Conservation (phyloP, 345 rosid genomes). For the Ailanthus altissimus region DNA sequence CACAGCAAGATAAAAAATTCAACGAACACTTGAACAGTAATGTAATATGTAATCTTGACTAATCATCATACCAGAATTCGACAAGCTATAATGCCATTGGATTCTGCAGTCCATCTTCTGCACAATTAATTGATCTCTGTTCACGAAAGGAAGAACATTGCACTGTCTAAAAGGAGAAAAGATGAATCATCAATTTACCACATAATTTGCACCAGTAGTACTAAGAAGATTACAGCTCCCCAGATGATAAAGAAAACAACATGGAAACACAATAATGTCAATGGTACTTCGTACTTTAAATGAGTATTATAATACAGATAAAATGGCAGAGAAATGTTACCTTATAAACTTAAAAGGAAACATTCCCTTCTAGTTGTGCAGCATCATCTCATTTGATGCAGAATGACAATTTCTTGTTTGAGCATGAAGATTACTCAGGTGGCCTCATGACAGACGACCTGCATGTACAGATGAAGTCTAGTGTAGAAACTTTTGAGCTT, state of each 20-base stretch:
- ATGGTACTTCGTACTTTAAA: no score
- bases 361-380: neutral
- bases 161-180: neutral
- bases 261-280: neutral
- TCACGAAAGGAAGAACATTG: neutral
- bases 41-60: neutral
- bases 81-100: neutral
- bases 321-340: constrained; percentile 5
- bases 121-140: neutral
- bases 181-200: neutral
- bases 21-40: neutral
- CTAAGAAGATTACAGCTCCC: neutral
- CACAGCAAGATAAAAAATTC: neutral
- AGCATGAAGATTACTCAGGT: neutral
- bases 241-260: neutral
- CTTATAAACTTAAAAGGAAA: neutral
- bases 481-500: neutral
- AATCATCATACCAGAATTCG: neutral
- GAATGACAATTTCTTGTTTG: neutral
- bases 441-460: neutral
- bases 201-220: neutral
- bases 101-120: neutral
- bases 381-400: neutral
- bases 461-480: neutral
- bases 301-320: neutral